phyloP scores from a whole-genome alignment of 2,329 filamentous ascomycete species.

The Zymoseptoria brevis region DNA sequence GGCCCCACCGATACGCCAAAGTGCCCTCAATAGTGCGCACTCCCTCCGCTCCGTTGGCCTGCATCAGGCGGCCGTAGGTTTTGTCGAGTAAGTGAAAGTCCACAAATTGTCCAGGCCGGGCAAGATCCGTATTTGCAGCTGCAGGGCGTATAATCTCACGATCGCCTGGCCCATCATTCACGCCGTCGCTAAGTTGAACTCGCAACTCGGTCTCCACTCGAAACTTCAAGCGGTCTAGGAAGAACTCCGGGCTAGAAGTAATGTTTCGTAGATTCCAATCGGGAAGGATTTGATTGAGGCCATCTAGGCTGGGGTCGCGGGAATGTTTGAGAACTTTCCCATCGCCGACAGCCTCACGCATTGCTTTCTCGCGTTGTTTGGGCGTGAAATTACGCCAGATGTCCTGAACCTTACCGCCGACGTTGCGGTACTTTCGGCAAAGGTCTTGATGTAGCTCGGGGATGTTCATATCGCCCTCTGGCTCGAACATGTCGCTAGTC shows the following conservation, averaged over 20 bases:
- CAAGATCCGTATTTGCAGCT: too few species aligned
- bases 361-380: slow-evolving; percentile 12
- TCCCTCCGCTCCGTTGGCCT: too few species aligned
- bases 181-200: too few species aligned
- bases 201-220: slow-evolving; percentile 7
- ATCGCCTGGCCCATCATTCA: slow-evolving; percentile 4
- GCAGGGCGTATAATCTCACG: slow-evolving; percentile 5
- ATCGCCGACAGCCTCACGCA: slow-evolving; percentile 7
- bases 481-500: not conserved
- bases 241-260: slow-evolving; percentile 8
- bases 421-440: slow-evolving; percentile 13
- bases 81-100: too few species aligned
- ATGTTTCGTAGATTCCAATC: slow-evolving; percentile 13
- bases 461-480: slow-evolving; percentile 9
- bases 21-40: too few species aligned
- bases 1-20: too few species aligned
- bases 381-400: slow-evolving; percentile 13
- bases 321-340: slow-evolving; percentile 6
- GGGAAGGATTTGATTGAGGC: slow-evolving; percentile 2
- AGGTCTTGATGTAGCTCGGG: slow-evolving; percentile 11
- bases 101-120: too few species aligned
- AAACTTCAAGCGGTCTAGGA: slow-evolving; percentile 10
- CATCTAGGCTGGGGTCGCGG: slow-evolving; percentile 6
- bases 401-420: slow-evolving; percentile 5
- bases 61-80: slow-evolving; percentile 4